These are phyloP conservation scores for Colletotrichum australisinense DNA, from an alignment of 2,329 filamentous ascomycete species.

Conservation along the genomic window DNA sequence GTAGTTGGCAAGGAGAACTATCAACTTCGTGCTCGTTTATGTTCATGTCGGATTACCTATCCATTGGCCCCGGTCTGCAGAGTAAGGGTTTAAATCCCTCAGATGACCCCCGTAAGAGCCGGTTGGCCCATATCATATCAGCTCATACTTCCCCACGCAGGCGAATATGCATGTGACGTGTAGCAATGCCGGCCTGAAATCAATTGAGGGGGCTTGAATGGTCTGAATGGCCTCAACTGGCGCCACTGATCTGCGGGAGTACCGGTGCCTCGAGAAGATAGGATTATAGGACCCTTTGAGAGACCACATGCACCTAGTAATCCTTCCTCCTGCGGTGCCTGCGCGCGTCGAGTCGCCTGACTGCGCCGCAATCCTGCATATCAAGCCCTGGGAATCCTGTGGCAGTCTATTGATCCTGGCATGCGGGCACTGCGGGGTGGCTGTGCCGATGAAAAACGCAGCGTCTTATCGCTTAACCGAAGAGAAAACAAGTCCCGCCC, in stretches of 20 bases:
- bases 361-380: background rate
- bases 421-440: background rate
- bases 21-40: background rate
- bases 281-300: background rate
- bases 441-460: background rate
- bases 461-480: background rate
- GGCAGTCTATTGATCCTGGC: background rate
- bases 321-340: background rate
- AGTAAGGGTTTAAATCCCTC: slow-evolving; percentile 22
- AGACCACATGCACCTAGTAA: background rate
- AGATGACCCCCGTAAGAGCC: slow-evolving; percentile 7
- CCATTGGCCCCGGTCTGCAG: background rate
- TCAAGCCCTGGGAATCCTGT: background rate
- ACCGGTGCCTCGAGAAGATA: background rate
- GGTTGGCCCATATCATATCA: background rate
- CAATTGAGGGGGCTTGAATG: background rate
- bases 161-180: background rate
- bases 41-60: background rate
- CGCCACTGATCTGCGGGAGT: background rate
- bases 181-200: background rate
- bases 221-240: background rate
- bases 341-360: background rate
- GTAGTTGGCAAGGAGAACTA: background rate
- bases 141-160: background rate
- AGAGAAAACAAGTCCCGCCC: background rate